These are phyloP conservation scores for Cytospora piceae DNA, from an alignment of 2,329 filamentous ascomycete genomes.

Conservation along the genomic window DNA sequence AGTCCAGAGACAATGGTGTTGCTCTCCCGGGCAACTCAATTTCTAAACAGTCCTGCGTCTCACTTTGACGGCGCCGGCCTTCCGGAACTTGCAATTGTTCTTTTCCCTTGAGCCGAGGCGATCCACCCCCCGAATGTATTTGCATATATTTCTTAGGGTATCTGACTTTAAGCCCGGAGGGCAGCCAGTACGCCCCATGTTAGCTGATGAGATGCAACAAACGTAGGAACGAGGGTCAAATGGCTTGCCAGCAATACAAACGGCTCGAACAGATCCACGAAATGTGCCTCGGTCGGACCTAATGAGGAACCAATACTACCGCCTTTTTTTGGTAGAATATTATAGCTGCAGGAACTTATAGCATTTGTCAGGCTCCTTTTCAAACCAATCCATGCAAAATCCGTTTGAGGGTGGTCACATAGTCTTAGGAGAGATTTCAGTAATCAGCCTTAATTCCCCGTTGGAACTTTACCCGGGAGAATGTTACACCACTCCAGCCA, in stretches of 20 bases:
- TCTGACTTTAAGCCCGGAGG: neutral
- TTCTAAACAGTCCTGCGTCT: neutral
- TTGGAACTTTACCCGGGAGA: neutral
- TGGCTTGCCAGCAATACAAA: neutral
- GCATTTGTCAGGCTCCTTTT: too few species aligned
- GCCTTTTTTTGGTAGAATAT: neutral
- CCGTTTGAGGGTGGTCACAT: neutral
- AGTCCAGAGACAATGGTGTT: neutral
- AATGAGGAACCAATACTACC: neutral
- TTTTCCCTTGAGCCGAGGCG: slow-evolving; percentile 21
- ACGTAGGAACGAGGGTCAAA: neutral
- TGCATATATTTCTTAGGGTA: neutral
- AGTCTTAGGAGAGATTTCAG: neutral
- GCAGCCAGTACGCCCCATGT: neutral
- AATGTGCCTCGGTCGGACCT: neutral
- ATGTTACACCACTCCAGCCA: neutral
- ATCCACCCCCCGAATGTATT: neutral
- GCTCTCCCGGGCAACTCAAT: neutral
- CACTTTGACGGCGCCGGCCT: neutral
- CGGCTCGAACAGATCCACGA: neutral
- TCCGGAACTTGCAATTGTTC: neutral
- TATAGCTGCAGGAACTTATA: neutral
- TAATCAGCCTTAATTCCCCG: neutral
- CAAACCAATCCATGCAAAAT: too few species aligned
- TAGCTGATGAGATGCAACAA: neutral